Evolutionary conservation across 2,329 filamentous ascomycete genomes (phyloP).

Genomic region (Talaromyces verruculosus): DNA sequence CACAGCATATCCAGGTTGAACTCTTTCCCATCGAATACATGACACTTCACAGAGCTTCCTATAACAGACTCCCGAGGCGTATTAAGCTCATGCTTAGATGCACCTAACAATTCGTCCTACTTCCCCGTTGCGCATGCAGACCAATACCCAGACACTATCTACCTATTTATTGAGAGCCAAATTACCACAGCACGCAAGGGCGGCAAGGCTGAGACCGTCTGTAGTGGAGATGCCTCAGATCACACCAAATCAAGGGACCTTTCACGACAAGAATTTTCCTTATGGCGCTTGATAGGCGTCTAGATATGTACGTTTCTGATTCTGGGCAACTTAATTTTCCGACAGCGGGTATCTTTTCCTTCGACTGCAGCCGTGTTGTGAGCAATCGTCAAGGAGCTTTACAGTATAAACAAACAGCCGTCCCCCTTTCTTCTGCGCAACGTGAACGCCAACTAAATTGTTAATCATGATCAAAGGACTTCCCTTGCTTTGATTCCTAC

Average conservation of each 20-base stretch:
- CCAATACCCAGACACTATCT: slow-evolving; percentile 1
- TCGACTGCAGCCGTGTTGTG: background rate
- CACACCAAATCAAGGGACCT: slow-evolving; percentile 3
- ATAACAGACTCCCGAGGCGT: slow-evolving; percentile 2
- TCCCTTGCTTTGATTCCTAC: slow-evolving; percentile 17
- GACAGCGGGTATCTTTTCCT: slow-evolving; percentile 4
- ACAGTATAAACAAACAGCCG: background rate
- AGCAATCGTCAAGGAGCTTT: slow-evolving; percentile 16
- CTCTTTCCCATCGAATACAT: background rate
- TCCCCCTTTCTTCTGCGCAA: slow-evolving; percentile 18
- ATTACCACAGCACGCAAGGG: slow-evolving; percentile 15
- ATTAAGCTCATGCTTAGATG: slow-evolving; percentile 14
- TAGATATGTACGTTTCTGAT: slow-evolving; percentile 3
- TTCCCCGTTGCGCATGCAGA: slow-evolving; percentile 6
- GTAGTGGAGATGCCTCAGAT: background rate
- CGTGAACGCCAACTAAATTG: background rate
- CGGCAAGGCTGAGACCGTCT: slow-evolving; percentile 15
- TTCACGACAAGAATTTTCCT: background rate
- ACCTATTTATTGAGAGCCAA: background rate
- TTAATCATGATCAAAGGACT: background rate
- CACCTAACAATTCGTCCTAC: slow-evolving; percentile 12
- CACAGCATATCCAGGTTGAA: background rate
- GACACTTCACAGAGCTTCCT: slow-evolving; percentile 12
- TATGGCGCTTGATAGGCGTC: background rate
- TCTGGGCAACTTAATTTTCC: slow-evolving; percentile 12